These are phyloP conservation scores for Helicocarpus griseus DNA, from an alignment of 2,329 filamentous ascomycete genomes.

Conservation along the genomic window DNA sequence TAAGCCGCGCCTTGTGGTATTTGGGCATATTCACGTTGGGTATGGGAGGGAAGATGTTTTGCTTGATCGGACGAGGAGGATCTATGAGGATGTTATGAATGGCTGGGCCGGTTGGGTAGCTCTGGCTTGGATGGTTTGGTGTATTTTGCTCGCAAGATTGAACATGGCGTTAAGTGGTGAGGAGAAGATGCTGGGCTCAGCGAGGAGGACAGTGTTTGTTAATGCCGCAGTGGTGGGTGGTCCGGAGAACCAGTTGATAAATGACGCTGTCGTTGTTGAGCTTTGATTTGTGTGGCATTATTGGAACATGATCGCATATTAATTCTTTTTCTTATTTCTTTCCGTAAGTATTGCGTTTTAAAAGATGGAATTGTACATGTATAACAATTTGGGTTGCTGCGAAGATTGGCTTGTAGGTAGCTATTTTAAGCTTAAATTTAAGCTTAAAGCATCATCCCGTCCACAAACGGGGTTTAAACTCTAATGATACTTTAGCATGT, in stretches of 20 bases:
- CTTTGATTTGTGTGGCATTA: neutral
- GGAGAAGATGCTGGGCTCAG: neutral
- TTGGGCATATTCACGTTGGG: slow-evolving; percentile 18
- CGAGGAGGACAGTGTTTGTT: slow-evolving; percentile 3
- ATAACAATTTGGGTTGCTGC: too few relatives aligned
- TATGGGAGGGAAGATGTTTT: slow-evolving; percentile 10
- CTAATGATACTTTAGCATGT: too few relatives aligned
- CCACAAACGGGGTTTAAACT: too few relatives aligned
- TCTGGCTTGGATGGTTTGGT: slow-evolving; percentile 1
- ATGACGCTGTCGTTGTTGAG: slow-evolving; percentile 3
- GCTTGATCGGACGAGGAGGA: slow-evolving; percentile 4
- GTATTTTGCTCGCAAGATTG: neutral
- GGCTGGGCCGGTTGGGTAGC: neutral
- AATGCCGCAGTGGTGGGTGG: slow-evolving; percentile 6
- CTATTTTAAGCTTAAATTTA: too few relatives aligned
- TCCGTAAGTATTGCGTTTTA: too few relatives aligned
- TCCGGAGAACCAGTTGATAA: neutral
- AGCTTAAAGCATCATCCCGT: too few relatives aligned
- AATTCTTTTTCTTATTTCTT: neutral
- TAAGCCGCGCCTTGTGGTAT: slow-evolving; percentile 17
- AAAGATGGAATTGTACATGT: too few relatives aligned
- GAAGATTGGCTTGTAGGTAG: too few relatives aligned
- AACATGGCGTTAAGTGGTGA: neutral
- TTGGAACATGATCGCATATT: neutral
- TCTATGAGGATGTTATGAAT: slow-evolving; percentile 4